phyloP scores from a whole-genome alignment of 169 alveolate genomes.

The Cryptosporidium andersoni region DNA sequence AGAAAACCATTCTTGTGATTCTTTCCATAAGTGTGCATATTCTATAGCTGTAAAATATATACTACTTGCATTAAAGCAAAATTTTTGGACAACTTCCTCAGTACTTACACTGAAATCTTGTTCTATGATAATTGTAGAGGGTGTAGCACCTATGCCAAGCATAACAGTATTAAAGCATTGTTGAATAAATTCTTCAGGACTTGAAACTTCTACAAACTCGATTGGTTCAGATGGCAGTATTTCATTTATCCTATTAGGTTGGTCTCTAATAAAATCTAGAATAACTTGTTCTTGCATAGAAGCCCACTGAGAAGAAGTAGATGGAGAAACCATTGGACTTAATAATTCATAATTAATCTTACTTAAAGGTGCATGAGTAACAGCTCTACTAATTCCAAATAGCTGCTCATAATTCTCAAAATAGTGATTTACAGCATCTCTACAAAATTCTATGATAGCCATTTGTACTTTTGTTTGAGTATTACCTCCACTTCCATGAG shows the following conservation, averaged over 20 bases:
- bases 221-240: constrained; percentile 35
- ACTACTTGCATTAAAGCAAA: constrained; percentile 36
- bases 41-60: constrained; percentile 48
- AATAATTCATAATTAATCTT: not conserved
- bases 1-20: constrained; percentile 34
- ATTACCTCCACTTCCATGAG: constrained; percentile 44
- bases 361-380: constrained; percentile 15
- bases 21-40: constrained; percentile 17
- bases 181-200: constrained; percentile 27
- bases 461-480: constrained; percentile 11
- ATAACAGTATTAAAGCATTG: constrained; percentile 30
- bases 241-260: constrained; percentile 23
- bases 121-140: constrained; percentile 15
- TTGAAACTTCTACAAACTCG: constrained; percentile 16
- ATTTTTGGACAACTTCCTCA: constrained; percentile 3
- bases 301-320: constrained; percentile 31
- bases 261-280: constrained; percentile 24
- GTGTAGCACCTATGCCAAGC: constrained; percentile 17
- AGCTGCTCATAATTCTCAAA: constrained; percentile 18
- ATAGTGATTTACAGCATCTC: constrained; percentile 45
- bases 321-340: too few species aligned
- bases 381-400: constrained; percentile 38
- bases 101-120: not conserved
- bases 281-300: constrained; percentile 54
- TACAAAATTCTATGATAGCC: constrained; percentile 38